phyloP scores from a whole-genome alignment of 2,329 filamentous ascomycete species.

The Arthrobotrys musiformis region DNA sequence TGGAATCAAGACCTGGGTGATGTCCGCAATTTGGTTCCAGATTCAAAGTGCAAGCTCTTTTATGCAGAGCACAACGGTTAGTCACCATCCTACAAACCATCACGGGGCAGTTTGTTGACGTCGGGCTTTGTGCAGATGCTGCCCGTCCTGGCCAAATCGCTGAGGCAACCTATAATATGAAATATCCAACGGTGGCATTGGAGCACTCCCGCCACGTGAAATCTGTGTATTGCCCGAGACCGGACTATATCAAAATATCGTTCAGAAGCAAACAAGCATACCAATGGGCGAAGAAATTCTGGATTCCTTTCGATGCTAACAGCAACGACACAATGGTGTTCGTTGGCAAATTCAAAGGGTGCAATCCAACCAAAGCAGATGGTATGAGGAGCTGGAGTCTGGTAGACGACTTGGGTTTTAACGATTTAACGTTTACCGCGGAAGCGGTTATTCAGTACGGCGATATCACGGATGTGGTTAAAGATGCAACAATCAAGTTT shows the following conservation, averaged over 20 bases:
- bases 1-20: conserved; percentile 49
- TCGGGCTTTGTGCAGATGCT: conserved; percentile 11
- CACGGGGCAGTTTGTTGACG: not conserved
- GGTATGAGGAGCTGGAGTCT: conserved; percentile 52
- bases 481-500: conserved; percentile 30
- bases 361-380: conserved; percentile 38
- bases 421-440: conserved; percentile 40
- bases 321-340: conserved; percentile 50
- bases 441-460: conserved; percentile 41
- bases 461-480: conserved; percentile 37
- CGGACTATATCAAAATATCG: conserved; percentile 33
- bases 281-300: conserved; percentile 40
- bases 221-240: conserved; percentile 31
- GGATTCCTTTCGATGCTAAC: conserved; percentile 44
- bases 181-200: conserved; percentile 45
- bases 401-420: conserved; percentile 43
- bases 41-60: conserved; percentile 45
- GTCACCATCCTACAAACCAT: not conserved
- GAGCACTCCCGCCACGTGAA: conserved; percentile 48
- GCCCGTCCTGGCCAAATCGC: conserved; percentile 34
- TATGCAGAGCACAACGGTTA: conserved; percentile 52
- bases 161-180: conserved; percentile 42
- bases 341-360: conserved; percentile 43
- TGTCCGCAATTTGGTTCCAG: conserved; percentile 34
- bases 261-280: conserved; percentile 37